Evolutionary conservation across 2,329 filamentous ascomycete species (phyloP), one percentile per base, ranked within the genome.

Genomic region (Trichoderma harzianum): DNA sequence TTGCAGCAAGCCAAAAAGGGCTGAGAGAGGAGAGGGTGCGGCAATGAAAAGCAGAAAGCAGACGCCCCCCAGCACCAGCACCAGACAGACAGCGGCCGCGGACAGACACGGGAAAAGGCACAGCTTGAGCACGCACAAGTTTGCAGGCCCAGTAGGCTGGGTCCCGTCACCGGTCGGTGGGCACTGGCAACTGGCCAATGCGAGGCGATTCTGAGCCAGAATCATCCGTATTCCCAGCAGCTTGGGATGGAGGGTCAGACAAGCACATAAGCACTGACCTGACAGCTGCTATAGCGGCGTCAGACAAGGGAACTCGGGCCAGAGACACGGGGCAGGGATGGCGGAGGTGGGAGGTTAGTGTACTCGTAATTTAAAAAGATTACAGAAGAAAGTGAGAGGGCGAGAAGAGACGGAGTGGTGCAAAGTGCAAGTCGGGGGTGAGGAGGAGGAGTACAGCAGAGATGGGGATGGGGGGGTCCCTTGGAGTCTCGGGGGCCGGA

Each of bases 201-300:
- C 61, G 51, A 71, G 69, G 47, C 60, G 43, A 53, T 64, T 60
- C 61, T 36, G 24, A 7, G 26, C 11, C 28, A 51, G 11, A 58
- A 34, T 36, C 51, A 34, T 69, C 55, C 61, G 67, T 51, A 61
- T 53, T 71, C 69, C 69, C 63, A 72, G 63, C 64, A 62, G 70
- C 58, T 63, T 63, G 70, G 70, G 57, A 68, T 72, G 70, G 69
- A 71, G 69, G 61, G 69, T 71, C 69, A 60, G 69, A 71, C 69
- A 66, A 66, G 62, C 51, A 70, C 57, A 61, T 61, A 61, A 63
- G 58, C 61, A 65, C 62, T 55, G 63, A 53, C 55, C 60, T 60
- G 69, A 61, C 43, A 70, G 63, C 63, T 66, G 47, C 34, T 55
- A 39, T 66, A 66, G 63, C 58, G 32, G 68, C 32, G 69, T 61